Evolutionary conservation across 352 stramenopile genomes (phyloP), one percentile per base, ranked within the genome.

Genomic region (Thalassiosira mediterranea): DNA sequence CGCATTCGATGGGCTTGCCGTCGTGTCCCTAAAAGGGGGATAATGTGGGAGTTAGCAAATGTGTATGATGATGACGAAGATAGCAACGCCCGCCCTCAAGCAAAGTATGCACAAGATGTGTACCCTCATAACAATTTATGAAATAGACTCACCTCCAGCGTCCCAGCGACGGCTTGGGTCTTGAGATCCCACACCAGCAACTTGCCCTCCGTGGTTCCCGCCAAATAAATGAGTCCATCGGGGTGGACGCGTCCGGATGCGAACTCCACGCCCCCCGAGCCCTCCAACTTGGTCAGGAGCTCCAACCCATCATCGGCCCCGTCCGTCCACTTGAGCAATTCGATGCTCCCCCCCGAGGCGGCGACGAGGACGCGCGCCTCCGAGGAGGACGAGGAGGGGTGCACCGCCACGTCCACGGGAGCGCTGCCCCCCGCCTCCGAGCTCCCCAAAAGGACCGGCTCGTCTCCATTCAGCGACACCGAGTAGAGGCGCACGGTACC

Each of bases 121-220:
- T 21, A 67, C 28, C 28, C 37, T 13, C n/a, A 26, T 44, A 19
- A 64, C 5, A 42, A 8, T 28, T 8, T 26, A 38, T 61, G 40
- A 7, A 61, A 47, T 48, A 52, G 44, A 78, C 58, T 73, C 66
- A 66, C 66, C 78, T 56, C 40, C 40, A 88, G 42, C 10, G 90
- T 95, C 31, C 90, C 90, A 0, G 96, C 95, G 29, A 96, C 90
- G 19, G 29, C 52, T 60, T 88, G 78, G n/a, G 79, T 85, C 56
- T 92, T 97, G 47, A 98, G 84, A 69, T 98, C 96, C 93, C 94
- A 98, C 74, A 98, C 92, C 57, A 95, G 82, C 53, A 98, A 83
- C 38, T 90, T 63, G 81, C 93, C 58, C 77, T 75, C 31, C 67
- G 86, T 90, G 81, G 78, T 93, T 84, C 77, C 87, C 1, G 61